Conservation (phyloP, 2,329 filamentous ascomycete species). For the Apiospora hydei region DNA sequence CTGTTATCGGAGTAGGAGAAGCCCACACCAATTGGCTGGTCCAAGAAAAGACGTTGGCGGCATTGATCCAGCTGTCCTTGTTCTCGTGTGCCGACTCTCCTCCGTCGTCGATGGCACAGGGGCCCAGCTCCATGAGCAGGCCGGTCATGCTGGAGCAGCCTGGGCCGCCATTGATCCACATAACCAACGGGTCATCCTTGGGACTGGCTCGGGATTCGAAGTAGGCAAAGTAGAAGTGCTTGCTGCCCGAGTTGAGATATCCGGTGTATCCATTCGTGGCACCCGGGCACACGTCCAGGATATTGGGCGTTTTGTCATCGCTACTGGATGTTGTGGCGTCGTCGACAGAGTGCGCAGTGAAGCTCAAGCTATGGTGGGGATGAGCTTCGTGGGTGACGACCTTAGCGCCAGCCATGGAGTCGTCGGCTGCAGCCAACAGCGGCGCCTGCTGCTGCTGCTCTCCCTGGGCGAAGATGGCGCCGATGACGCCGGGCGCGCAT, state of each 20-base stretch:
- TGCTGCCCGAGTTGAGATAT: constrained; percentile 10
- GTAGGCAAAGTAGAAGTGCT: constrained; percentile 13
- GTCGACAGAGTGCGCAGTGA: constrained; percentile 6
- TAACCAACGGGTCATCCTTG: constrained; percentile 33
- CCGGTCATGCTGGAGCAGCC: constrained; percentile 34
- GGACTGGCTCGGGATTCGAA: constrained; percentile 18
- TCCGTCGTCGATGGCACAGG: constrained; percentile 37
- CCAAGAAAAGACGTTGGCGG: constrained; percentile 58
- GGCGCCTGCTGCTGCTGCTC: constrained; percentile 6
- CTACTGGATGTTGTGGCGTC: not conserved
- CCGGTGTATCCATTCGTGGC: not conserved
- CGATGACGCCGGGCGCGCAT: constrained; percentile 9
- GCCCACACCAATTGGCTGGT: constrained; percentile 65
- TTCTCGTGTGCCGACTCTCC: constrained; percentile 56
- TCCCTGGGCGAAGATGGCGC: constrained; percentile 2
- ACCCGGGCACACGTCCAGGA: not conserved
- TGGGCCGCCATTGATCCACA: constrained; percentile 37
- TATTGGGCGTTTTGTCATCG: not conserved
- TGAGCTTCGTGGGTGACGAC: constrained; percentile 9
- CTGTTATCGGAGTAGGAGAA: constrained; percentile 52
- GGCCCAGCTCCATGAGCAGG: constrained; percentile 25
- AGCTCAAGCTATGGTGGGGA: constrained; percentile 19
- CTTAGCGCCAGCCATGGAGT: not conserved
- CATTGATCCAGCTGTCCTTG: constrained; percentile 62
- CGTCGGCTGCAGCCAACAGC: not conserved